Base-by-base conservation (phyloP, 1,284 basidiomycete genomes). In the Mycena sp. region DNA sequence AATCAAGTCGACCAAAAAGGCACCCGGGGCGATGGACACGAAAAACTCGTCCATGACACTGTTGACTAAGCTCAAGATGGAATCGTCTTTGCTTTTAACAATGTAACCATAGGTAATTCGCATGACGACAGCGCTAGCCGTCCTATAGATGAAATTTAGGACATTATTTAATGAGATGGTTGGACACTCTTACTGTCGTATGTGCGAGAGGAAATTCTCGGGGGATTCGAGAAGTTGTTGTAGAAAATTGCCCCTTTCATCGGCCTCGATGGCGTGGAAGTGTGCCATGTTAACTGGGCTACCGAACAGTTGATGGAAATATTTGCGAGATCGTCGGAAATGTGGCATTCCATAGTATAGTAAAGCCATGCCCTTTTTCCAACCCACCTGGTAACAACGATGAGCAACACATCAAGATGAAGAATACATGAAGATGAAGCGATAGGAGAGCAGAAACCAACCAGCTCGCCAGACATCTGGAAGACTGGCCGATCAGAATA, bases 71-170 rank as follows among this genome's bases (percentile, higher is more conserved):
- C 60, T 29, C 14, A 74, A 53, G 29, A 74, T 62, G 3, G 67
- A 67, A 57, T 74, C 72, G 17, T 73, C 65, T 0, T 67, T 68
- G n/a, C 65, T 65, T 28, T 69, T 53, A 4, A 72, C 68, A 10
- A 69, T 64, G 40, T 78, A 69, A 6, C 78, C 80, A 59, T 80
- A 74, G 1, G 76, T 69, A 26, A 79, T 69, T 23, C 66, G 64
- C 41, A 78, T 67, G 16, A 74, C 72, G 35, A 77, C 63, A 1
- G 73, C 71, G 11, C 67, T 73, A 10, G 69, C 64, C 19, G 67
- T 65, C 25, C 79, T 79, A 30, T 23, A 52, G 25, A 2, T n/a
- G 14, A 26, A 25, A 7, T 58, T 12, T 26, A 21, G 10, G 7
- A 6, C 21, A 51, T 26, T 11, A 7, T 16, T n/a, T 23, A 7